phyloP scores from a whole-genome alignment of 768 basidiomycete genomes.

The Austroboletus eburneus region DNA sequence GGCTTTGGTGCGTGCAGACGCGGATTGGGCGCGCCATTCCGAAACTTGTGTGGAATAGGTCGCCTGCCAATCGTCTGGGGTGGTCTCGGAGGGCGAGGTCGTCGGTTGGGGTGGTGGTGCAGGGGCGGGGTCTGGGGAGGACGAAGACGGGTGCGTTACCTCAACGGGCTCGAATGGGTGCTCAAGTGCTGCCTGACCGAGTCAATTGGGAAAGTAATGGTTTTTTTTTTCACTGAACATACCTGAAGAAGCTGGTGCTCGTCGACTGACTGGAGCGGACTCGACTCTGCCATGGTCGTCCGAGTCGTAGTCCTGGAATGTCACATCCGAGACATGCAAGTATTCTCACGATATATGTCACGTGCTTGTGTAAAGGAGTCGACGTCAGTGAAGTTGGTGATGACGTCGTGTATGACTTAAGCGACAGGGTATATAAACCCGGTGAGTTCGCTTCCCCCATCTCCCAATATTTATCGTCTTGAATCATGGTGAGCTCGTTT shows the following conservation, averaged over 20 bases:
- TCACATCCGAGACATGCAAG: no score
- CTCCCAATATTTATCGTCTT: not conserved
- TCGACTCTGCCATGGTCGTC: conserved; percentile 28
- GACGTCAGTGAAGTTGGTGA: conserved; percentile 12
- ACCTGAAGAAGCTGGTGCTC: conserved; percentile 24
- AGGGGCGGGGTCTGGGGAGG: not conserved
- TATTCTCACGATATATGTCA: conserved; percentile 8
- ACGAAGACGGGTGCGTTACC: conserved; percentile 12
- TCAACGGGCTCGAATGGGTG: conserved; percentile 26
- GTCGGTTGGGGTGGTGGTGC: not conserved
- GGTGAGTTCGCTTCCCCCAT: not conserved
- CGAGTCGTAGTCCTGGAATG: no score
- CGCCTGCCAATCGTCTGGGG: conserved; percentile 46
- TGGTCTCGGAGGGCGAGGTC: not conserved
- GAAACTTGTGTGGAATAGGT: conserved; percentile 67
- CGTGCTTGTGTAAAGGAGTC: conserved; percentile 9
- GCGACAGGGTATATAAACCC: no score
- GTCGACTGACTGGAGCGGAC: conserved; percentile 18
- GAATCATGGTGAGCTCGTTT: conserved; percentile 10
- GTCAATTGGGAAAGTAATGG: rapidly evolving
- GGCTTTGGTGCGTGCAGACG: conserved; percentile 68
- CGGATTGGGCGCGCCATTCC: conserved; percentile 69
- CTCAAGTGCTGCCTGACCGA: conserved; percentile 22
- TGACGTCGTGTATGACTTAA: conserved; percentile 20
- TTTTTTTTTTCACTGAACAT: not conserved